Evolutionary conservation across 2,329 filamentous ascomycete genomes (phyloP).

Genomic region (Ceratocystiopsis brevicomis): DNA sequence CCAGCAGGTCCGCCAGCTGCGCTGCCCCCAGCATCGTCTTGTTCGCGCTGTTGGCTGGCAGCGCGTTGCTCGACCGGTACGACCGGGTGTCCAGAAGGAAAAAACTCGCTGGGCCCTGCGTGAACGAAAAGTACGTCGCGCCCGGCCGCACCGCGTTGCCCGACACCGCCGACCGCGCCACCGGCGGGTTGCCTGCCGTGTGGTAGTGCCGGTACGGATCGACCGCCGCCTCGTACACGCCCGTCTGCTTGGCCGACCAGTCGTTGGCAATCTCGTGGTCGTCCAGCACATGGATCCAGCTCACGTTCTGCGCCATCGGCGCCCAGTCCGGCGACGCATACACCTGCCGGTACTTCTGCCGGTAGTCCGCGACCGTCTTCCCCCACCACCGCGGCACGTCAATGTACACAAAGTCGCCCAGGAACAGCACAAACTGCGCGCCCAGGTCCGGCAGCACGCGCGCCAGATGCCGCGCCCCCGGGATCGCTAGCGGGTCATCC

Average conservation of each 20-base stretch:
- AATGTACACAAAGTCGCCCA: slow-evolving; percentile 78
- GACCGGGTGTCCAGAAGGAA: slow-evolving; percentile 87
- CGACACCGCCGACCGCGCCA: slow-evolving; percentile 30
- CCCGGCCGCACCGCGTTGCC: slow-evolving; percentile 15
- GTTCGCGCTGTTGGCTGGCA: slow-evolving; percentile 37
- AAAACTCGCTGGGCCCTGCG: slow-evolving; percentile 77
- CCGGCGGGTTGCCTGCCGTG: slow-evolving; percentile 62
- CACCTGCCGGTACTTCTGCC: slow-evolving; percentile 84
- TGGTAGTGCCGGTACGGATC: slow-evolving; percentile 84
- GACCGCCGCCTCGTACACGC: slow-evolving; percentile 59
- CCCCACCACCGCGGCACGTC: slow-evolving; percentile 76
- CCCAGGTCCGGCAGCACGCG: slow-evolving; percentile 51
- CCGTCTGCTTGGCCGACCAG: slow-evolving; percentile 67
- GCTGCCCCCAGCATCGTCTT: slow-evolving; percentile 77
- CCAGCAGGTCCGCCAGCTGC: slow-evolving; percentile 63
- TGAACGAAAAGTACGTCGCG: slow-evolving; percentile 76
- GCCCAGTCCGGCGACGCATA: slow-evolving; percentile 90
- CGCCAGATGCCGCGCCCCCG: slow-evolving; percentile 60
- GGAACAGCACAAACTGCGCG: slow-evolving; percentile 62
- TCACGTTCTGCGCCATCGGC: slow-evolving; percentile 55
- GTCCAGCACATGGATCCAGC: slow-evolving; percentile 93
- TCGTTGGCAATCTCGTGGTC: slow-evolving; percentile 95
- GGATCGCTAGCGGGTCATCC: slow-evolving; percentile 66
- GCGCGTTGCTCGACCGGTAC: slow-evolving; percentile 53
- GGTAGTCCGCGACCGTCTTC: slow-evolving; percentile 53